These are phyloP conservation scores for Phytophthora fragariae DNA, from an alignment of 352 stramenopile species.

Conservation along the genomic window DNA sequence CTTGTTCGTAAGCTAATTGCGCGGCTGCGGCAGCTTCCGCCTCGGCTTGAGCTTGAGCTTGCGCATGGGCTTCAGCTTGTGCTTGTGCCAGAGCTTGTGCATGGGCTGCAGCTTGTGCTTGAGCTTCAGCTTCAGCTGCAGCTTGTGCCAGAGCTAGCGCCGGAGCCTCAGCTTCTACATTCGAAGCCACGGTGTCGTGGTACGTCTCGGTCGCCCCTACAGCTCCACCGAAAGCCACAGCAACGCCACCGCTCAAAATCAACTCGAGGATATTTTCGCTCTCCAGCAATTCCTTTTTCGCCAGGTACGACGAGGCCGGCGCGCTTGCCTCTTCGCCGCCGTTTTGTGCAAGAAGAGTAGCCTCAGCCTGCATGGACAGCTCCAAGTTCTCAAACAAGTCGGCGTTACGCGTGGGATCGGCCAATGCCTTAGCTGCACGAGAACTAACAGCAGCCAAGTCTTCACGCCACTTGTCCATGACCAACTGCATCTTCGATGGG, in stretches of 20 bases:
- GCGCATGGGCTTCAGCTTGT: conserved; percentile 35
- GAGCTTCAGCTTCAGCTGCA: conserved; percentile 33
- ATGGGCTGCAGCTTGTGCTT: no score
- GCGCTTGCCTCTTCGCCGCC: conserved; percentile 53
- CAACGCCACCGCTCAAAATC: conserved; percentile 48
- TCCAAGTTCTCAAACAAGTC: conserved; percentile 97
- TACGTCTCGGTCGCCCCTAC: conserved; percentile 15
- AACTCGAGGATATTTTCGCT: conserved; percentile 64
- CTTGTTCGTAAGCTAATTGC: conserved; percentile 37
- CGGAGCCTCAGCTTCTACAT: conserved; percentile 34
- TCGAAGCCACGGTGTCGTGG: conserved; percentile 25
- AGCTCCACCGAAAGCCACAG: conserved; percentile 19
- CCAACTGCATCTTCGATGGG: conserved; percentile 94
- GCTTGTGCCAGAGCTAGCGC: conserved; percentile 34
- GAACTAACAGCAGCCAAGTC: conserved; percentile 89
- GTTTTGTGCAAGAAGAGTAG: conserved; percentile 88
- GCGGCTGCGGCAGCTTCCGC: conserved; percentile 19
- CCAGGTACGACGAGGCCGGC: conserved; percentile 82
- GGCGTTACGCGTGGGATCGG: conserved; percentile 91
- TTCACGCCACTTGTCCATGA: conserved; percentile 97
- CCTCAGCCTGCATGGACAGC: conserved; percentile 95
- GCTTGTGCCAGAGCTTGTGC: conserved; percentile 13
- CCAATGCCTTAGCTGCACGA: conserved; percentile 95
- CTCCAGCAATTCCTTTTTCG: conserved; percentile 67
- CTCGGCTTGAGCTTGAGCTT: conserved; percentile 29